A percentile compares a stretch with the other conserved stretches of the same genome.
These are phyloP conservation scores for Fusarium illudens DNA, from an alignment of 2,329 filamentous ascomycete species.

Conservation along the genomic window DNA sequence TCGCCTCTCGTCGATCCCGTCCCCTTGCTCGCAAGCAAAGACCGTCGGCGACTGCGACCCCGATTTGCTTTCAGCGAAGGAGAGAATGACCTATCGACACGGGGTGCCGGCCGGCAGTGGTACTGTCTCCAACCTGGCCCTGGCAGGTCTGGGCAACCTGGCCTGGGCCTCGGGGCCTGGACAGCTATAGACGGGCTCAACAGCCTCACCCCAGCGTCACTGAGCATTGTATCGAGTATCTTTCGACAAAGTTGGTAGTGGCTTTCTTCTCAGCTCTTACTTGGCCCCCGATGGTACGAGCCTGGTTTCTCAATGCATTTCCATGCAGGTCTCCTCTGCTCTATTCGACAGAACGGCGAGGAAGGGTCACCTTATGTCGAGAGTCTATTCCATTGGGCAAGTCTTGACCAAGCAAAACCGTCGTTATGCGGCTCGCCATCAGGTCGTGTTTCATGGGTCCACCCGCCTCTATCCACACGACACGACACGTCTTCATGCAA, in stretches of 20 bases:
- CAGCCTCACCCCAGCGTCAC: background rate
- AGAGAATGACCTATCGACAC: constrained; percentile 11
- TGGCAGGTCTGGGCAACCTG: background rate
- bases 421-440: constrained; percentile 35
- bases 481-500: constrained; percentile 17
- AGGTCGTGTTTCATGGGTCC: constrained; percentile 26
- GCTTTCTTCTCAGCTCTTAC: constrained; percentile 1
- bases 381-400: constrained; percentile 22
- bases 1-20: constrained; percentile 32
- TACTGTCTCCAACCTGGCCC: background rate
- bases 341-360: constrained; percentile 11
- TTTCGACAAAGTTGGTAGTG: constrained; percentile 1
- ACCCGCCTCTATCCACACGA: constrained; percentile 18
- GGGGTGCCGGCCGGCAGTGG: background rate
- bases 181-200: background rate
- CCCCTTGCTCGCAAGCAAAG: constrained; percentile 27
- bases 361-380: constrained; percentile 10
- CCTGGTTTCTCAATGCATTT: background rate
- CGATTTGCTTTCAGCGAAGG: constrained; percentile 4
- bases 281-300: constrained; percentile 1
- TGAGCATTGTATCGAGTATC: background rate
- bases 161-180: background rate
- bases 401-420: constrained; percentile 20
- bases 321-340: constrained; percentile 9
- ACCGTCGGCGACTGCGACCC: constrained; percentile 7